Base-by-base conservation (phyloP, 1,284 basidiomycete genomes). In the Malassezia caprae region DNA sequence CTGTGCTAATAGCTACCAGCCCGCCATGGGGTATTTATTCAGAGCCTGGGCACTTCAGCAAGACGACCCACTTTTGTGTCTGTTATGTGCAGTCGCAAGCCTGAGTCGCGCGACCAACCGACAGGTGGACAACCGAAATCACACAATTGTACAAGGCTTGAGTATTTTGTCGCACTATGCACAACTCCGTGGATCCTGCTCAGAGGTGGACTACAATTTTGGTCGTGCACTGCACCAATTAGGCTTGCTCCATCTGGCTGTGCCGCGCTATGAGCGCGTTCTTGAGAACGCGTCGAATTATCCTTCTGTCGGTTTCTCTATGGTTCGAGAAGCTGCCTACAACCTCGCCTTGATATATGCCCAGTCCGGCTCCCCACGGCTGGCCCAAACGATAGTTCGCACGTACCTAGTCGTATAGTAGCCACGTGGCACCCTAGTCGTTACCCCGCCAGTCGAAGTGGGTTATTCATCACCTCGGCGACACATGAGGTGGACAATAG, bases 81-180 rank as follows among this genome's bases (percentile, higher is more conserved):
- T 98, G 13, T 83, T 81, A 31, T 79, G 93, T 6, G 86, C 85
- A 0, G 83, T 90, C 34, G 84, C 88, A 0, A 94, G 87, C 41
- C 78, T 93, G 31, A 87, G 88, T 8, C 81, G 93, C 32, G 85
- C 89, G 0, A 88, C 89, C 82, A 88, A 93, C 64, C 81, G 93
- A 10, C 90, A 96, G 72, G 84, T 86, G 6, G 93, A 96, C 76
- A 96, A 98, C 72, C 78, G 90, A 43, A 86, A 96, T 67, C 88
- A 93, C 72, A 56, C 68, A 28, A 37, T 65, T 15, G 39, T 69
- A 6, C 63, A 65, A 17, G 68, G 59, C 0, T 46, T 64, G 17
- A 46, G 57, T 8, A 53, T 68, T 21, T 44, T 69, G 10, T 47
- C 66, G 12, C 58, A 59, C 7, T 69, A 69, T 42, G 53, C 53